These are phyloP conservation scores for Nemania sp. DNA, from an alignment of 2,329 filamentous ascomycete genomes.

Conservation along the genomic window DNA sequence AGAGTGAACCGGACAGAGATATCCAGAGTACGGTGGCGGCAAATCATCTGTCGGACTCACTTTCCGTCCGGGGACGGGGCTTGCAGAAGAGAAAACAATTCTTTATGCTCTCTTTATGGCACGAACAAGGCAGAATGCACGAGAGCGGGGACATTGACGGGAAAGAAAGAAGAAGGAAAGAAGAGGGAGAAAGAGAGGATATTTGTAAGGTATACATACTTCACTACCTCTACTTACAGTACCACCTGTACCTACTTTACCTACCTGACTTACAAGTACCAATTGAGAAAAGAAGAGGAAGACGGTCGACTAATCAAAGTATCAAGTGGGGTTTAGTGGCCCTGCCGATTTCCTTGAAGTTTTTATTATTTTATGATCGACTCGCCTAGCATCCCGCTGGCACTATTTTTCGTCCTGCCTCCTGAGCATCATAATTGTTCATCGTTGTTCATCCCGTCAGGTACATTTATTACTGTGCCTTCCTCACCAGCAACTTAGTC, in stretches of 20 bases:
- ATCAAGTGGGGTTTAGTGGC: neutral
- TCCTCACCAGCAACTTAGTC: neutral
- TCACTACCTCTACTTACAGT: too few relatives aligned
- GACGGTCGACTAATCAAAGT: neutral
- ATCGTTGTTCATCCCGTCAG: slow-evolving; percentile 1
- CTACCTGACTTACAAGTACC: too few relatives aligned
- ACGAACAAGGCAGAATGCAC: neutral
- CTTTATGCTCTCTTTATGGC: neutral
- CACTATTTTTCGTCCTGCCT: too few relatives aligned
- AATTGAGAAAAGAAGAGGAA: too few relatives aligned
- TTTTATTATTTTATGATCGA: neutral
- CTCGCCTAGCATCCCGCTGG: neutral
- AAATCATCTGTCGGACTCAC: too few relatives aligned
- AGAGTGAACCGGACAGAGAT: too few relatives aligned
- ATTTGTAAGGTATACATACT: too few relatives aligned
- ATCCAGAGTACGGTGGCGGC: too few relatives aligned
- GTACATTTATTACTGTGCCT: neutral
- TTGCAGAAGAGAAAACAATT: slow-evolving; percentile 3
- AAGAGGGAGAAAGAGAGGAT: too few relatives aligned
- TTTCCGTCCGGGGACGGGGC: neutral
- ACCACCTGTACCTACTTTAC: too few relatives aligned
- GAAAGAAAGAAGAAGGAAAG: neutral
- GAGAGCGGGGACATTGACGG: neutral
- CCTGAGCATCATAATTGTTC: too few relatives aligned
- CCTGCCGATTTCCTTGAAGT: neutral